These are phyloP conservation scores for Quercus dentata DNA, from an alignment of 306 rosid species.

Conservation along the genomic window DNA sequence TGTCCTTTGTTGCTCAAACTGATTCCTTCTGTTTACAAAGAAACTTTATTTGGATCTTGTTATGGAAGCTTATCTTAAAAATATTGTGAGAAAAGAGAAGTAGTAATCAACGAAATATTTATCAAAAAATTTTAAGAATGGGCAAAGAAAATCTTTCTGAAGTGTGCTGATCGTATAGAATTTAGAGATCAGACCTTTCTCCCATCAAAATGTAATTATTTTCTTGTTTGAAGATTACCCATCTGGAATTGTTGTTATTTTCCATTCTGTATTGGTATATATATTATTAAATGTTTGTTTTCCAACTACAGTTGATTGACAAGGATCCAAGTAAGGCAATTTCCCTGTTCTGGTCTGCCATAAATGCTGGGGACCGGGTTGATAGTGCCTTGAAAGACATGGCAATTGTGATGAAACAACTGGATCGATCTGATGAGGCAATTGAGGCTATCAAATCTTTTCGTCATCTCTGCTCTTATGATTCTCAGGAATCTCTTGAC, in stretches of 20 bases:
- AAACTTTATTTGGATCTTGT: background rate
- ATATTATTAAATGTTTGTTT: constrained; percentile 7
- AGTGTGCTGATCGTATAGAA: background rate
- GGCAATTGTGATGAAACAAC: constrained; percentile 92
- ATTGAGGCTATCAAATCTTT: constrained; percentile 90
- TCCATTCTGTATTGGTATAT: constrained; percentile 3
- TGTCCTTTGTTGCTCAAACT: background rate
- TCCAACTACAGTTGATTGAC: constrained; percentile 59
- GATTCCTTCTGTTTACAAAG: background rate
- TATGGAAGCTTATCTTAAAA: background rate
- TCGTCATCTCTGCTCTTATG: constrained; percentile 77
- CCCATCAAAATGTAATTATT: background rate
- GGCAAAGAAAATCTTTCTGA: background rate
- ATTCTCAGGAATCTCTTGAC: constrained; percentile 88
- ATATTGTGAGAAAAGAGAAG: background rate
- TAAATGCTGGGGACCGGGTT: constrained; percentile 88
- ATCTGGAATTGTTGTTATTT: background rate
- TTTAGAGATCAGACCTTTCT: background rate
- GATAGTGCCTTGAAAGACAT: constrained; percentile 95
- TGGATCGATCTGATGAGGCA: constrained; percentile 83
- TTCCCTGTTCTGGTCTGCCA: constrained; percentile 85
- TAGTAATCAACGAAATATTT: background rate
- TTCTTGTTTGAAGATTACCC: background rate
- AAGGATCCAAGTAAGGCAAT: constrained; percentile 82
- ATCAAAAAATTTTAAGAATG: background rate